phyloP scores from a whole-genome alignment of 1,284 basidiomycete genomes.

The Trichosporon ovoides region DNA sequence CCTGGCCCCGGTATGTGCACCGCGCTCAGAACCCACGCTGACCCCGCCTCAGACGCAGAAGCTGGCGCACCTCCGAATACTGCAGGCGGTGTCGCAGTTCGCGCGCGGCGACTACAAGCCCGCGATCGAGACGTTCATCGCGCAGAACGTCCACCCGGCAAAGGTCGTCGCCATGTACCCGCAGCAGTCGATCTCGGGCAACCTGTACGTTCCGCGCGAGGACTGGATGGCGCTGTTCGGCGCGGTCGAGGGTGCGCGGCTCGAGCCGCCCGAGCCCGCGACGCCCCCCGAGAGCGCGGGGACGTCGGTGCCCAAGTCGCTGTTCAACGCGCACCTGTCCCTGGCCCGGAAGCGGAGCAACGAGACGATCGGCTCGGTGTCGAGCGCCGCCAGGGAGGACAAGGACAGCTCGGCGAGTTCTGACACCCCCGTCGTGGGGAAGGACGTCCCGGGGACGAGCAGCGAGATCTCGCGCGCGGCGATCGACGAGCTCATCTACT shows the following conservation, averaged over 20 bases:
- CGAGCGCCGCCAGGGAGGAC: conserved; percentile 13
- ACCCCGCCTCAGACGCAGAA: conserved; percentile 31
- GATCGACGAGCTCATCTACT: conserved; percentile 52
- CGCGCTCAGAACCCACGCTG: not conserved
- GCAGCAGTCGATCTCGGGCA: conserved; percentile 65
- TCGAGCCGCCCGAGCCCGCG: conserved; percentile 29
- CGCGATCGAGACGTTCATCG: conserved; percentile 82
- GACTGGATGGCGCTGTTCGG: conserved; percentile 86
- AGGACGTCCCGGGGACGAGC: not conserved
- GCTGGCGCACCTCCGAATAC: conserved; percentile 58
- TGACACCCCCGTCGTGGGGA: not conserved
- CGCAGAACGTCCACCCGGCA: conserved; percentile 85
- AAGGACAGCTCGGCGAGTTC: conserved; percentile 11
- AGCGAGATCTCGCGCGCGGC: conserved; percentile 35
- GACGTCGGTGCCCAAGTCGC: not conserved
- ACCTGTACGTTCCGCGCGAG: conserved; percentile 60
- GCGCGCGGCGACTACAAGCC: conserved; percentile 47
- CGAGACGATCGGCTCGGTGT: conserved; percentile 29
- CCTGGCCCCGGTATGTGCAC: conserved; percentile 59
- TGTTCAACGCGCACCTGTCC: conserved; percentile 12
- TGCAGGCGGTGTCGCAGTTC: conserved; percentile 74
- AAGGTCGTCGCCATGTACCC: conserved; percentile 90
- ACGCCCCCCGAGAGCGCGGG: conserved; percentile 5
- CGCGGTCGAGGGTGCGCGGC: conserved; percentile 55
- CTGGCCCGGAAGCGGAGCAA: conserved; percentile 35